These are phyloP conservation scores for Anthostomella pinea DNA, from an alignment of 2,329 filamentous ascomycete species.

Conservation along the genomic window DNA sequence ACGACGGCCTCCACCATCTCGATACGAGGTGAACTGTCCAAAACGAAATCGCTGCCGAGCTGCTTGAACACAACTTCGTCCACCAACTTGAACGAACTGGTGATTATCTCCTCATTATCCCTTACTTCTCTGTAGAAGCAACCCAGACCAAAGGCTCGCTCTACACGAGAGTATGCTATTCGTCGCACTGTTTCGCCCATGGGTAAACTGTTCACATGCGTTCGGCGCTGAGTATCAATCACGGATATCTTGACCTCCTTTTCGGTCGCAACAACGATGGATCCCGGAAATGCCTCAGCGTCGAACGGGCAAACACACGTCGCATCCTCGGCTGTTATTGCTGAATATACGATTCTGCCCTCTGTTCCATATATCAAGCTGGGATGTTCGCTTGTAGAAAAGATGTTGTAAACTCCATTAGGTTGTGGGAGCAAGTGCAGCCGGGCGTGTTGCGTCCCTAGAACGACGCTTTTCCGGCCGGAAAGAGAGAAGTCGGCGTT, in stretches of 20 bases:
- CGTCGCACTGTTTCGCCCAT: constrained; percentile 82
- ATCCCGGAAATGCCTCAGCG: constrained; percentile 73
- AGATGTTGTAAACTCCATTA: constrained; percentile 71
- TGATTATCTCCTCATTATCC: constrained; percentile 69
- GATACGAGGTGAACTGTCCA: constrained; percentile 46
- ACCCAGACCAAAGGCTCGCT: constrained; percentile 82
- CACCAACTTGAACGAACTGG: constrained; percentile 81
- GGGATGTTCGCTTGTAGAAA: constrained; percentile 91
- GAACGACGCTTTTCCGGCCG: constrained; percentile 73
- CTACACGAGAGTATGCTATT: constrained; percentile 76
- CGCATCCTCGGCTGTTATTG: constrained; percentile 85
- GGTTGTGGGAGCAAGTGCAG: constrained; percentile 74
- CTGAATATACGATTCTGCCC: constrained; percentile 85
- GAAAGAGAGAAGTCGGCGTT: constrained; percentile 60
- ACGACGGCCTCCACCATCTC: constrained; percentile 87
- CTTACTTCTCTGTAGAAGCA: constrained; percentile 74
- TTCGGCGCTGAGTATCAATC: constrained; percentile 81
- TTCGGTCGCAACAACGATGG: constrained; percentile 77
- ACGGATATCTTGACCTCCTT: constrained; percentile 73
- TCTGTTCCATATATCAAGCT: constrained; percentile 90
- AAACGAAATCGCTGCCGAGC: constrained; percentile 64
- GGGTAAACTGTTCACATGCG: constrained; percentile 78
- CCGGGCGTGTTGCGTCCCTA: constrained; percentile 81
- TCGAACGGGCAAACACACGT: constrained; percentile 81
- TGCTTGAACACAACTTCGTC: constrained; percentile 86